Conservation (phyloP, 345 rosid species). For the Ceriops decandra region DNA sequence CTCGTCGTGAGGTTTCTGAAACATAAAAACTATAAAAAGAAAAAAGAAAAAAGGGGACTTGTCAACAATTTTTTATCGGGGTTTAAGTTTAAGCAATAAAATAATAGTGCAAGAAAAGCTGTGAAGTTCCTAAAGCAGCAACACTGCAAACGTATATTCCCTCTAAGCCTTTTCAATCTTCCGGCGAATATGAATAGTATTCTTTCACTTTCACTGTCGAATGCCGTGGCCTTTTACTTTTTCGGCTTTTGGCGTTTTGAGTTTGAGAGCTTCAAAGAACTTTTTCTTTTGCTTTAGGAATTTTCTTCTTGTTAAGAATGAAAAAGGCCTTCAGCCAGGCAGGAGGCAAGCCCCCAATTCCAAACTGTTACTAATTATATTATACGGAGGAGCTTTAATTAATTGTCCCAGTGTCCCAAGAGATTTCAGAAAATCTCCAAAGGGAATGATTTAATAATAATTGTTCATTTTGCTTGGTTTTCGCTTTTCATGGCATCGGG, state of each 20-base stretch:
- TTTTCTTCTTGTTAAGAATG: too few relatives aligned
- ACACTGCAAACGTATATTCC: slow-evolving; percentile 64
- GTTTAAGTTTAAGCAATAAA: background rate
- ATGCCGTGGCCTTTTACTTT: background rate
- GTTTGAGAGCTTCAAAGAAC: background rate
- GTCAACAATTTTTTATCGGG: background rate
- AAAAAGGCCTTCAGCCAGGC: background rate
- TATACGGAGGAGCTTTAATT: background rate
- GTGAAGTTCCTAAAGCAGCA: slow-evolving; percentile 27
- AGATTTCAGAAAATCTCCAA: background rate
- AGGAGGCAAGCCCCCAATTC: slow-evolving; percentile 8
- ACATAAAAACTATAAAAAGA: background rate
- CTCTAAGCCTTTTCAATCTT: slow-evolving; percentile 46
- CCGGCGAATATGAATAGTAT: slow-evolving; percentile 36
- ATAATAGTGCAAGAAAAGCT: slow-evolving; percentile 26
- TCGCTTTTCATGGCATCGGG: slow-evolving; percentile 1
- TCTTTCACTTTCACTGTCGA: slow-evolving; percentile 21
- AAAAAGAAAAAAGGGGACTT: background rate
- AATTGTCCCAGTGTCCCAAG: background rate
- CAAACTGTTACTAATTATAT: slow-evolving; percentile 14
- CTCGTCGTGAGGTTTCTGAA: background rate
- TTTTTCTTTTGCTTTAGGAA: too few relatives aligned
- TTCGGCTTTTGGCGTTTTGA: background rate
- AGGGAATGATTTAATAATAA: slow-evolving; percentile 5
- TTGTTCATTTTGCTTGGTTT: background rate